phyloP scores from a whole-genome alignment of 2,329 filamentous ascomycete species.

The Albifimbria verrucaria region DNA sequence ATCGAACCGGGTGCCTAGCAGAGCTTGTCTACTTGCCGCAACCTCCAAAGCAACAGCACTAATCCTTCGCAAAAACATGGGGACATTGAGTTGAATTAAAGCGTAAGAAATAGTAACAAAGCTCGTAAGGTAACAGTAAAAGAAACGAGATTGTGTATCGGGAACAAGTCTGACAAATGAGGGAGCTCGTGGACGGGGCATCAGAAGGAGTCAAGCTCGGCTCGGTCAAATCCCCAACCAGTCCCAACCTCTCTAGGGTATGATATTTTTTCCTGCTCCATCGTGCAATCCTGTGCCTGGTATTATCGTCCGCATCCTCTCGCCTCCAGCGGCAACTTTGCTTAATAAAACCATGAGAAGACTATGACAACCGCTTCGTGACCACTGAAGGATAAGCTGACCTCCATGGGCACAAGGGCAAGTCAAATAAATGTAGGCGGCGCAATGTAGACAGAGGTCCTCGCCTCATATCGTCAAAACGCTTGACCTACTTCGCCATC shows the following conservation, averaged over 20 bases:
- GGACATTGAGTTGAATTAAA: conserved; percentile 1
- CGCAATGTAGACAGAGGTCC: no score
- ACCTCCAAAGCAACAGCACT: no score
- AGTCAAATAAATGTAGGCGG: no score
- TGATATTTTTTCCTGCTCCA: not conserved
- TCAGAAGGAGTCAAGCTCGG: not conserved
- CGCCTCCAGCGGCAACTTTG: not conserved
- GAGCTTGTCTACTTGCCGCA: no score
- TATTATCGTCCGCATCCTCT: not conserved
- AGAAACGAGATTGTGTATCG: not conserved
- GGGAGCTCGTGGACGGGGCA: not conserved
- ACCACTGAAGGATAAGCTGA: no score
- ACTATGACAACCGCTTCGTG: no score
- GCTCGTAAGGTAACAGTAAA: conserved; percentile 3
- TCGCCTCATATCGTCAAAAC: no score
- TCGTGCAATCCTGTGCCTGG: not conserved
- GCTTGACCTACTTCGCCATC: conserved; percentile 24
- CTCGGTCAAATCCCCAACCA: not conserved
- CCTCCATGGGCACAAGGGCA: no score
- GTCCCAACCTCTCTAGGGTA: not conserved
- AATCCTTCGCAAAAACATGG: not conserved
- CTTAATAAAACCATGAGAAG: not conserved
- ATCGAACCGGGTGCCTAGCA: no score
- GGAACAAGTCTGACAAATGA: not conserved
- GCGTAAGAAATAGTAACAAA: conserved; percentile 3